Evolutionary conservation across 257 asterid species (phyloP).

Genomic region (Sherardia arvensis): DNA sequence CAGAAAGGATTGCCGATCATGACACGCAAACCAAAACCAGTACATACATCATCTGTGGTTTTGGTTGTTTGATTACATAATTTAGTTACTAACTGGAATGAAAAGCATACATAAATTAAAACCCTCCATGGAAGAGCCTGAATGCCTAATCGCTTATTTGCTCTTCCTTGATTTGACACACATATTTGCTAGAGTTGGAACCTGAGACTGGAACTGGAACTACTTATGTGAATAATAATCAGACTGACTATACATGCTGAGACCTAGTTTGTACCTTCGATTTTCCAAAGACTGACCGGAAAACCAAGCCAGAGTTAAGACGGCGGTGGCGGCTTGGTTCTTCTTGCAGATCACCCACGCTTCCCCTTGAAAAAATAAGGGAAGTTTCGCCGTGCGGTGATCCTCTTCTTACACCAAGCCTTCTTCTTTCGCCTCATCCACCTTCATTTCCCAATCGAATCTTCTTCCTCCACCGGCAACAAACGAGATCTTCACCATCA

Average conservation of each 20-base stretch:
- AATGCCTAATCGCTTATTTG: not conserved
- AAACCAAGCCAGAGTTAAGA: not conserved
- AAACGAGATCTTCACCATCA: not conserved
- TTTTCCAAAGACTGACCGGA: not conserved
- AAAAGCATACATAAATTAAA: too few relatives aligned
- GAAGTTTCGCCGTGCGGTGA: conserved; percentile 8
- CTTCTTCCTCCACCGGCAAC: not conserved
- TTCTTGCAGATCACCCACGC: conserved; percentile 9
- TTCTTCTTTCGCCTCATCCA: not conserved
- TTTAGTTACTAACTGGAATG: not conserved
- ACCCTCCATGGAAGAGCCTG: not conserved
- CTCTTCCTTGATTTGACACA: not conserved
- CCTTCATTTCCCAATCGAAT: not conserved
- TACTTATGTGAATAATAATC: too few relatives aligned
- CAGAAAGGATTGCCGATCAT: not conserved
- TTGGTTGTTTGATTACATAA: not conserved
- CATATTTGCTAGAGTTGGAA: too few relatives aligned
- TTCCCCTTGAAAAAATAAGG: conserved; percentile 41
- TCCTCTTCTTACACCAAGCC: not conserved
- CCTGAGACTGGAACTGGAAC: too few relatives aligned
- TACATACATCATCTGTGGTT: too few relatives aligned
- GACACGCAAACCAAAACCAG: not conserved
- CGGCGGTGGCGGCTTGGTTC: not conserved
- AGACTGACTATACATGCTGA: conserved; percentile 1
- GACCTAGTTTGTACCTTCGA: not conserved